A percentile compares a stretch with the other conserved stretches of the same genome.
Evolutionary conservation across 2,329 filamentous ascomycete genomes (phyloP).

Genomic region (Chrysoporthe deuterocubensis): DNA sequence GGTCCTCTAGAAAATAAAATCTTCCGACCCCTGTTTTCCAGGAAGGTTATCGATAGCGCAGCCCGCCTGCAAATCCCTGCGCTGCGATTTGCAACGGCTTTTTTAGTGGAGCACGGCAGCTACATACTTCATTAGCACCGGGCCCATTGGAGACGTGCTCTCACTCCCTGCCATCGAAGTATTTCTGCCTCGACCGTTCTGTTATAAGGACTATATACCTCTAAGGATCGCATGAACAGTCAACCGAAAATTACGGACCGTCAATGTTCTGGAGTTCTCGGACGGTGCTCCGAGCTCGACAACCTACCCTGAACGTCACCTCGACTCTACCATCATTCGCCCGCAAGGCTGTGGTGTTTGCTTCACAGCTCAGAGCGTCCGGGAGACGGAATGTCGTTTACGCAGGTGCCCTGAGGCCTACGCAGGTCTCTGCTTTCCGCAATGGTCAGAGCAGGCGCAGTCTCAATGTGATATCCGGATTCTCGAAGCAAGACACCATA

Average conservation of each 20-base stretch:
- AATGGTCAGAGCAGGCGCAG: background rate
- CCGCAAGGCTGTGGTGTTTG: background rate
- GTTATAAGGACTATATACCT: background rate
- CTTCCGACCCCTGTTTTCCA: slow-evolving; percentile 10
- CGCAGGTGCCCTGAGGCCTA: background rate
- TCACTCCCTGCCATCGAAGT: background rate
- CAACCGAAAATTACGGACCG: background rate
- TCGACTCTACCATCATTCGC: background rate
- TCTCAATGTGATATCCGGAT: slow-evolving; percentile 20
- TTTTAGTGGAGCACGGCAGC: slow-evolving; percentile 5
- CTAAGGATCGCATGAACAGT: background rate
- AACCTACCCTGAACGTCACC: background rate
- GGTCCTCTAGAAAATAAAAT: slow-evolving; percentile 29
- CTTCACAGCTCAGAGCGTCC: background rate
- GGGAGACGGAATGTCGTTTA: slow-evolving; percentile 3
- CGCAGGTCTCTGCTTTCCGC: background rate
- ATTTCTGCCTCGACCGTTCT: background rate
- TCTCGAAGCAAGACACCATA: slow-evolving; percentile 65
- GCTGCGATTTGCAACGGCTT: slow-evolving; percentile 18
- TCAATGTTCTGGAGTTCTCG: slow-evolving; percentile 30
- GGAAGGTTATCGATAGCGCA: slow-evolving; percentile 26
- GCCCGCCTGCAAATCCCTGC: slow-evolving; percentile 24
- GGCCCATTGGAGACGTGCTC: background rate
- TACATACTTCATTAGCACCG: background rate
- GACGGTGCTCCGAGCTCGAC: slow-evolving; percentile 22